Base-by-base conservation (phyloP, 306 rosid genomes). In the Rubus idaeus region DNA sequence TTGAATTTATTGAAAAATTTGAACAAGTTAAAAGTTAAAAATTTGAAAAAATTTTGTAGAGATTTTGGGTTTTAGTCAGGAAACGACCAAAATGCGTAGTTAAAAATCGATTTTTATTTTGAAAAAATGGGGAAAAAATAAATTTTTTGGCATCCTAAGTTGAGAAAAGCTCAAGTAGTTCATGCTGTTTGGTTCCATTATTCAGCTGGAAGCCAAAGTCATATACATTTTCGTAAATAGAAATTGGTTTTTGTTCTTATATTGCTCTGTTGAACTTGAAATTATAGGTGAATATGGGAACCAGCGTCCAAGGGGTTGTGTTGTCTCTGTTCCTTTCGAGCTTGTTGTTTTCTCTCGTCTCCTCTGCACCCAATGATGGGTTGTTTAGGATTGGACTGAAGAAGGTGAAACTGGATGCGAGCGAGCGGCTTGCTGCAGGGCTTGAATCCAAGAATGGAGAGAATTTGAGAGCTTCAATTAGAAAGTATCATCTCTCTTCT, bases 311-410 rank as follows among this genome's bases (percentile, higher is more conserved):
- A 26, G 80, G 75, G 50, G 63, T 86, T 4, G 80, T 80, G 84
- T 69, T 85, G 63, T 78, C 84, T 68, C 62, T 95, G 8, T 71
- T 87, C 57, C 46, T 91, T 26, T 87, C 89, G 53, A 78, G 79
- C 26, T 49, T 89, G 62, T 83, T 89, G 78, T 73, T 87, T 21
- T 88, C 85, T 62, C 76, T 84, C 52, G 97, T 61, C 13, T 84
- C 79, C 0, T 81, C 83, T 70, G 86, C 76, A 68, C 67, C 93
- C 52, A 76, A 57, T 42, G 88, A 84, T 30, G 93, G 94, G 52
- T 56, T 95, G 76, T 75, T 81, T 2, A 89, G 97, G 81, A 87
- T 95, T 78, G 96, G 94, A 47, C 78, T 95, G 85, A 95, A 84
- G 62, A 95, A 85, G 85, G 66, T 83, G 53, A 87, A 83, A 65